Evolutionary conservation across 768 basidiomycete genomes (phyloP).

Genomic region (Hygrophorus russula): DNA sequence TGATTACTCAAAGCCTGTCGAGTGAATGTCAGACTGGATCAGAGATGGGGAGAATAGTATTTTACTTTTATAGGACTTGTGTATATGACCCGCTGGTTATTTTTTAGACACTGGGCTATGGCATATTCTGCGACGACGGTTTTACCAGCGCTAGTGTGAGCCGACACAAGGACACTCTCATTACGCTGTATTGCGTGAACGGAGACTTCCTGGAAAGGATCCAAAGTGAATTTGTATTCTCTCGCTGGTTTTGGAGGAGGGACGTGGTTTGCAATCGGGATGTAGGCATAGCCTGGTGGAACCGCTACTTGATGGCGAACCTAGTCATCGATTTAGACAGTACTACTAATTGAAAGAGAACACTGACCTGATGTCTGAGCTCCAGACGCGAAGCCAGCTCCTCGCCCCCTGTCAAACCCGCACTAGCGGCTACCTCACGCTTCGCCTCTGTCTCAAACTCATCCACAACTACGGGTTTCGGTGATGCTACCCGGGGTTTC

Average conservation of each 20-base stretch:
- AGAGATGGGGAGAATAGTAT: not conserved
- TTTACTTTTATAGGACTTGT: slow-evolving; percentile 97
- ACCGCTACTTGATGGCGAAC: slow-evolving; percentile 95
- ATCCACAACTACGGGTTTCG: slow-evolving; percentile 74
- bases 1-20: slow-evolving; percentile 92
- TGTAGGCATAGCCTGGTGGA: slow-evolving; percentile 83
- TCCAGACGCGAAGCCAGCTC: slow-evolving; percentile 63
- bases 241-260: slow-evolving; percentile 84
- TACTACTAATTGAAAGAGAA: not conserved
- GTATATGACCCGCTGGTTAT: slow-evolving; percentile 95
- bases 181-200: slow-evolving; percentile 93
- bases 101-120: slow-evolving; percentile 89
- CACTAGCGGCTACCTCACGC: slow-evolving; percentile 81
- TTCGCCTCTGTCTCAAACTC: slow-evolving; percentile 93
- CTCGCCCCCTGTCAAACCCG: slow-evolving; percentile 69
- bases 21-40: not conserved
- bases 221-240: slow-evolving; percentile 91
- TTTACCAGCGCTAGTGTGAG: slow-evolving; percentile 98
- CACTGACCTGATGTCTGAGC: slow-evolving; percentile 65
- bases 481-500: slow-evolving; percentile 47
- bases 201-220: slow-evolving; percentile 95
- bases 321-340: too few relatives aligned
- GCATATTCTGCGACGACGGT: slow-evolving; percentile 99
- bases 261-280: slow-evolving; percentile 85
- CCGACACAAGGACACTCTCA: slow-evolving; percentile 95